These are phyloP conservation scores for Globisporangium orthogonon DNA, from an alignment of 352 stramenopile genomes.

Conservation along the genomic window DNA sequence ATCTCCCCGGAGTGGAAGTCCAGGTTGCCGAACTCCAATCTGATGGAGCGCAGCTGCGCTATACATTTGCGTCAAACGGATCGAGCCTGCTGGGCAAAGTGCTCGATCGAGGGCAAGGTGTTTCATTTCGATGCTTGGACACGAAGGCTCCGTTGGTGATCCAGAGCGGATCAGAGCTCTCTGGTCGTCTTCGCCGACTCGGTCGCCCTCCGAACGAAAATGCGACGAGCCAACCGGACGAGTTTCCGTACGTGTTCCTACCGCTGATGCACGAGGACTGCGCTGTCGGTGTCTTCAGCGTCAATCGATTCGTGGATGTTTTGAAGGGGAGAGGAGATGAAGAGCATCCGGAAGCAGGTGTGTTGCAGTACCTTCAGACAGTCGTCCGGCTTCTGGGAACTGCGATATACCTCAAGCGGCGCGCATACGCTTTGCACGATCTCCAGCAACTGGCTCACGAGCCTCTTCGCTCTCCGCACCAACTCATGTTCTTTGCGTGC, in stretches of 20 bases:
- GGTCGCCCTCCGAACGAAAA: slow-evolving; percentile 1
- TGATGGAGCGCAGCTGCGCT: slow-evolving; percentile 34
- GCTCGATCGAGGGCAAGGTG: slow-evolving; percentile 37
- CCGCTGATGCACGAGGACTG: slow-evolving; percentile 65
- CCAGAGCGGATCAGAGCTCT: slow-evolving; percentile 22
- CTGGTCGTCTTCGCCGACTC: slow-evolving; percentile 24
- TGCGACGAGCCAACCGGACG: not conserved
- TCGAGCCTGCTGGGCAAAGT: slow-evolving; percentile 26
- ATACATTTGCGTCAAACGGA: slow-evolving; percentile 38
- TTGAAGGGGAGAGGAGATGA: slow-evolving; percentile 55
- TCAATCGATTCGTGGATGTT: slow-evolving; percentile 49
- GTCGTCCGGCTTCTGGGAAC: slow-evolving; percentile 35
- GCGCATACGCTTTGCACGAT: slow-evolving; percentile 39
- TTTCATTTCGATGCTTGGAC: slow-evolving; percentile 57
- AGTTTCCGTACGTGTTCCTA: slow-evolving; percentile 55
- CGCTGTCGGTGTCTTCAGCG: slow-evolving; percentile 47
- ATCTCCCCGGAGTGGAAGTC: slow-evolving; percentile 43
- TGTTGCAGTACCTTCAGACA: slow-evolving; percentile 40
- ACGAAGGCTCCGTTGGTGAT: slow-evolving; percentile 32
- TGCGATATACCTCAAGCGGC: slow-evolving; percentile 57
- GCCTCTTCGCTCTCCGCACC: slow-evolving; percentile 43
- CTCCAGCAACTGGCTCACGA: slow-evolving; percentile 30
- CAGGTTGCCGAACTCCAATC: slow-evolving; percentile 54
- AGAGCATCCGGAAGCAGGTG: slow-evolving; percentile 50
- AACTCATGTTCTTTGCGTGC: slow-evolving; percentile 41